Evolutionary conservation across 1,284 basidiomycete genomes (phyloP), one percentile per base, ranked within the genome.

Genomic region (Hymenochaete sp.): DNA sequence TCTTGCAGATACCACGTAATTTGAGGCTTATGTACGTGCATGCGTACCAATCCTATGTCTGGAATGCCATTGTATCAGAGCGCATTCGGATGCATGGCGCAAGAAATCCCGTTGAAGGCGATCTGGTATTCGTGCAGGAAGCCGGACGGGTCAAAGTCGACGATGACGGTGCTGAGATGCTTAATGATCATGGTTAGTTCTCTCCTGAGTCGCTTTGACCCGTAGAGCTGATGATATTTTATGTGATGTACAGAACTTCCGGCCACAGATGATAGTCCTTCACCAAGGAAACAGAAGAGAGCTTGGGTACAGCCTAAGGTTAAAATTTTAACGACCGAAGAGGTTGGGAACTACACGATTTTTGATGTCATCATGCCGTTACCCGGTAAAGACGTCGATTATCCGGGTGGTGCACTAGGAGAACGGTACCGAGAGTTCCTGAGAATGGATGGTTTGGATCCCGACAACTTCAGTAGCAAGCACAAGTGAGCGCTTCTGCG

Each of bases 11-110:
- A 52, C 93, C 93, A n/a, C 77, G 85, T 45, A 96, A 93, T 59
- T 73, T 99, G 52, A 76, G 93, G 39, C 69, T 95, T 52, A 98
- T 99, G 90, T 98, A 98, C 59, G 81, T 98, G 38, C 96, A 99
- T 63, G 93, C 95, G 28, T 98, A 98, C 63, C 96, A 99, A 63
- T 95, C 91, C 13, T 98, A 98, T 57, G 82, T 98, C 24, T 99
- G 95, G 96, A 99, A 98, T 64, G 77, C 89, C 36, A 81, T 97
- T 46, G 89, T 93, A 18, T 96, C 93, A 10, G 91, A 95, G 62
- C 81, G 96, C 11, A 82, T 98, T 55, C 79, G 78, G 52, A 69
- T 71, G 36, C 81, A 85, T 59, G 93, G 93, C 1, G 70, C 77
- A 13, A 79, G 82, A 10, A 74, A 75, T 49, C 80, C 90, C 0